Percentiles rank a stretch among this genome's conserved stretches.
phyloP scores from a whole-genome alignment of 2,329 filamentous ascomycete species.

The Teratosphaeriaceae sp. region DNA sequence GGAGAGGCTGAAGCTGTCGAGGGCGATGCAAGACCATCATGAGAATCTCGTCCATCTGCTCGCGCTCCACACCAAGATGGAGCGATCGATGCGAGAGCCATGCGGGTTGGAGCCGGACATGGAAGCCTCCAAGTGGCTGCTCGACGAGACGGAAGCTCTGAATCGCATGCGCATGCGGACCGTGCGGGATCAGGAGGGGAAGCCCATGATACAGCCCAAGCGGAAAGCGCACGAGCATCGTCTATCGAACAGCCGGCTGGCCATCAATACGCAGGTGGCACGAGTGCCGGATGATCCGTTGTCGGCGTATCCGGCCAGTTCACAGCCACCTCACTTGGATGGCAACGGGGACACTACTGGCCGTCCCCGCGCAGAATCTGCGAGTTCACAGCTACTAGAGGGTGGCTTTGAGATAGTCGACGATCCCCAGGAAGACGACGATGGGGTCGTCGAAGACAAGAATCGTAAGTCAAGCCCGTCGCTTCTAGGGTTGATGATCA shows the following conservation, averaged over 20 bases:
- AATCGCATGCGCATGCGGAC: constrained; percentile 91
- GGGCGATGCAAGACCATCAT: constrained; percentile 84
- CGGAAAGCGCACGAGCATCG: constrained; percentile 55
- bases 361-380: constrained; percentile 35
- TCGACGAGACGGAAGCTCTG: constrained; percentile 90
- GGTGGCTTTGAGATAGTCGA: constrained; percentile 97
- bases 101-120: constrained; percentile 71
- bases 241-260: constrained; percentile 31
- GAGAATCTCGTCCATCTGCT: constrained; percentile 77
- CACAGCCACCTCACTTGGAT: constrained; percentile 11
- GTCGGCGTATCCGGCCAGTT: constrained; percentile 13
- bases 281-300: constrained; percentile 22
- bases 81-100: constrained; percentile 68
- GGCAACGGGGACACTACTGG: constrained; percentile 17
- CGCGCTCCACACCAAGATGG: constrained; percentile 69
- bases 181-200: constrained; percentile 65
- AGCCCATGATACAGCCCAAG: constrained; percentile 79
- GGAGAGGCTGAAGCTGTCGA: constrained; percentile 86
- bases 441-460: constrained; percentile 83
- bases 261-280: constrained; percentile 23
- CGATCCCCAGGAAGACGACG: constrained; percentile 77
- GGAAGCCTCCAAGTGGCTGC: constrained; percentile 67
- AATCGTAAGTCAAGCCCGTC: no score
- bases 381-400: constrained; percentile 49
- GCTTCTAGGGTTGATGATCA: no score